Percentiles rank a stretch among this genome's conserved stretches.
These are phyloP conservation scores for Fusarium bulbicola DNA, from an alignment of 2,329 filamentous ascomycete species.

Conservation along the genomic window DNA sequence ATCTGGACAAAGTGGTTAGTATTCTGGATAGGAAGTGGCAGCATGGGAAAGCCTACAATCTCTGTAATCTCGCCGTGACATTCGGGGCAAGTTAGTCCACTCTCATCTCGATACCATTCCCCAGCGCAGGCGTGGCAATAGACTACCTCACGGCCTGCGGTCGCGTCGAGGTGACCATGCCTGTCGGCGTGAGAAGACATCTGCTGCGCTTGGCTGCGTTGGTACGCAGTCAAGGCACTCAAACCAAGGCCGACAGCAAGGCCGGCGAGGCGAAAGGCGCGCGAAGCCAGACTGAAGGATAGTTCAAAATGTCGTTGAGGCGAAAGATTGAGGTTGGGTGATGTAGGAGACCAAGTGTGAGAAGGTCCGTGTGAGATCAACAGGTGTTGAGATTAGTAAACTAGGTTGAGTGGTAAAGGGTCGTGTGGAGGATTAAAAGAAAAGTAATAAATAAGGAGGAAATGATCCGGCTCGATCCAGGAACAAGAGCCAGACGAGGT, in stretches of 20 bases:
- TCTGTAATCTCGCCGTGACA: constrained; percentile 85
- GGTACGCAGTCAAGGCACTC: constrained; percentile 64
- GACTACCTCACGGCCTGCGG: constrained; percentile 72
- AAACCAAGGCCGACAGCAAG: constrained; percentile 68
- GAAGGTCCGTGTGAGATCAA: not conserved
- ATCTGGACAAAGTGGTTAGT: constrained; percentile 53
- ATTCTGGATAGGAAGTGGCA: not conserved
- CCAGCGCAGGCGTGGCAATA: constrained; percentile 84
- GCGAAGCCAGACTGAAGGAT: constrained; percentile 62
- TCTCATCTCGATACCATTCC: constrained; percentile 81
- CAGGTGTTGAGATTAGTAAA: not conserved
- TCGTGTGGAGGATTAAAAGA: not conserved
- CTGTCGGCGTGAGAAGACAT: constrained; percentile 48
- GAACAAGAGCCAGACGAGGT: constrained; percentile 13
- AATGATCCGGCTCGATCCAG: not conserved
- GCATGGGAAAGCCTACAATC: constrained; percentile 69
- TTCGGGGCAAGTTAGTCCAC: constrained; percentile 75
- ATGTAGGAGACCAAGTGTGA: not conserved
- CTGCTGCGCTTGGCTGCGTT: constrained; percentile 55
- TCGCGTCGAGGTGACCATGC: constrained; percentile 59
- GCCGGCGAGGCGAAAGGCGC: constrained; percentile 63
- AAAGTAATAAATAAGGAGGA: not conserved
- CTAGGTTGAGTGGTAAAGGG: not conserved
- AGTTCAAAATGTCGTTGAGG: constrained; percentile 1
- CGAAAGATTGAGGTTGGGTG: not conserved